These are phyloP conservation scores for Pterocarpus macrocarpus DNA, from an alignment of 306 rosid genomes.

Conservation along the genomic window DNA sequence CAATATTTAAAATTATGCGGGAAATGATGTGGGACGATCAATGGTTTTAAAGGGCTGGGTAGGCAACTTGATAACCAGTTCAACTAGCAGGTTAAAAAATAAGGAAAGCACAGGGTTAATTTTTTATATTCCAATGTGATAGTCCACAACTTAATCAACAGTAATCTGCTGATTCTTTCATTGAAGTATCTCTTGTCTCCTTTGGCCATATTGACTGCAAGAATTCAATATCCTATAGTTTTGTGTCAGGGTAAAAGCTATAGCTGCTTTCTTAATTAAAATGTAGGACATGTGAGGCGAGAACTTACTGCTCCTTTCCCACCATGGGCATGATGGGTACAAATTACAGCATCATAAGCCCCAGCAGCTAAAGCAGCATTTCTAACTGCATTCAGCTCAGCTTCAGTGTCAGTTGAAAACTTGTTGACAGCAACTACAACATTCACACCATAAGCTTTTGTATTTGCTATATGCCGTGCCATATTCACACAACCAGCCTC, in stretches of 20 bases:
- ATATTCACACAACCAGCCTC: constrained; percentile 95
- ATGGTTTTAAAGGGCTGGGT: constrained; percentile 4
- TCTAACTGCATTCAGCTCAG: constrained; percentile 80
- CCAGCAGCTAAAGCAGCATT: constrained; percentile 84
- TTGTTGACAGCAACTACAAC: constrained; percentile 93
- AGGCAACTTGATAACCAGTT: constrained; percentile 20
- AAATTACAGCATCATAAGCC: constrained; percentile 89
- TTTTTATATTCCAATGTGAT: constrained; percentile 28
- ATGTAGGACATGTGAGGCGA: constrained; percentile 21
- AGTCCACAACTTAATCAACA: constrained; percentile 22
- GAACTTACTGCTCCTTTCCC: constrained; percentile 97
- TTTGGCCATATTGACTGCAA: constrained; percentile 9
- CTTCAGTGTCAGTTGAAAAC: constrained; percentile 89
- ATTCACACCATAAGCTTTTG: constrained; percentile 87
- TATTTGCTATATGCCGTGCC: constrained; percentile 81
- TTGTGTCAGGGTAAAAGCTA: constrained; percentile 19
- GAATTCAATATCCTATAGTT: constrained; percentile 32
- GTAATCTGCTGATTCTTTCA: constrained; percentile 10
- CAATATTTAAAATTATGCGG: constrained; percentile 20
- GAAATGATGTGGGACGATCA: neutral
- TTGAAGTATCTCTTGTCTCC: neutral
- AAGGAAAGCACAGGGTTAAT: neutral
- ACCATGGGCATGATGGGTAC: constrained; percentile 96
- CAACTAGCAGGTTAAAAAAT: constrained; percentile 8
- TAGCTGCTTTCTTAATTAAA: constrained; percentile 25